Conservation (phyloP, 225 moss, liverwort and hornwort genomes). For the Bryoerythrophyllum caledonicum region DNA sequence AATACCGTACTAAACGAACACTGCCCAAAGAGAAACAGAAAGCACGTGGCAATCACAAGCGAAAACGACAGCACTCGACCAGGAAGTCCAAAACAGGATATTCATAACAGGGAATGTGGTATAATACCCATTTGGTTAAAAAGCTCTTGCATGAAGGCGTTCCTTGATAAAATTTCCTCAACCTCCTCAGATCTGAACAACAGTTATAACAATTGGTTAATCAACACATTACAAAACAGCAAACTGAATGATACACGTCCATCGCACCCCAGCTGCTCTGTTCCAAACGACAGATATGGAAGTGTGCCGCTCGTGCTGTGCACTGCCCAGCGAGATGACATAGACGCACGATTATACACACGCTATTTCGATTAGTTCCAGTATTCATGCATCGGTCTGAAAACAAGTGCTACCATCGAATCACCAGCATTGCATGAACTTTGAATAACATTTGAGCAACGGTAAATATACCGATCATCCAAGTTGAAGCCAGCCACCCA, state of each 20-base stretch:
- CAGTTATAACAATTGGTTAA: not conserved
- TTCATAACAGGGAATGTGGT: not conserved
- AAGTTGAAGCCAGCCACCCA: conserved; percentile 75
- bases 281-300: not conserved
- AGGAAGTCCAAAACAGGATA: conserved; percentile 8
- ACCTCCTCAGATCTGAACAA: conserved; percentile 65
- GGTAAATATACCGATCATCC: conserved; percentile 54
- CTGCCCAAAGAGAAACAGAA: conserved; percentile 3
- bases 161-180: conserved; percentile 65
- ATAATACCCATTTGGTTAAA: conserved; percentile 66
- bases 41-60: not conserved
- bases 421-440: conserved; percentile 1
- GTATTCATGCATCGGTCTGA: conserved; percentile 5
- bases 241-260: not conserved
- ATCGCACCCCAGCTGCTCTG: conserved; percentile 14
- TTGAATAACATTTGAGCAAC: not conserved
- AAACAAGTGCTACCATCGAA: not conserved
- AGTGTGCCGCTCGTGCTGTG: not conserved
- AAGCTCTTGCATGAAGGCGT: conserved; percentile 92
- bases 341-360: not conserved
- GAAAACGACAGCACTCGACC: conserved; percentile 3
- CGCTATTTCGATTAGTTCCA: not conserved
- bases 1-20: not conserved
- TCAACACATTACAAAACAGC: not conserved
- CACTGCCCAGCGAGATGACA: not conserved